Base-by-base conservation (phyloP, 306 rosid genomes). In the Vicia villosa region DNA sequence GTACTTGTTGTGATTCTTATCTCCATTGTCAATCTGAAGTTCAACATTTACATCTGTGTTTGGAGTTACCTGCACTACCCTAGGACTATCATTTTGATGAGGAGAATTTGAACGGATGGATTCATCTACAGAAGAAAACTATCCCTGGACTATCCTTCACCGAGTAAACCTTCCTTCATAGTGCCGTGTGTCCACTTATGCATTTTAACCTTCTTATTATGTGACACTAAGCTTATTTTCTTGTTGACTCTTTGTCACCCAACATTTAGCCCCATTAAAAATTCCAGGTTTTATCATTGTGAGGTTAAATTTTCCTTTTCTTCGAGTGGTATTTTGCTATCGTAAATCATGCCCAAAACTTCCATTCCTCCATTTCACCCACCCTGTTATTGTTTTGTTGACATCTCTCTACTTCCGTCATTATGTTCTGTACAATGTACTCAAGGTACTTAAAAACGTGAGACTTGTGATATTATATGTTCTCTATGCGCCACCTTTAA, bases 401-500 rank as follows among this genome's bases (percentile, higher is more conserved):
- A n/a, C 21, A 2, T 26, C 40, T 28, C 32, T 34, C 10, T 34
- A 34, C 38, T 34, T 34, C 38, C 1, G 5, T 34, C 38, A 34
- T 34, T 34, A 7, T 34, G 38, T 7, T 34, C 38, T 34, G 38
- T 34, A 21, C 36, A 12, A 22, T 54, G 41, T 38, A 57, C 41
- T 14, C 10, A 8, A 8, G 41, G 21, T 57, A 57, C 63, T 57
- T 57, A 34, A 28, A 14, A 14, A 56, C 17, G 3, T 6, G 38
- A 57, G 63, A 28, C 41, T 28, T 28, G 41, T 57, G 63, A 57
- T 57, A 13, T 21, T 56, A n/a, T 57, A 28, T 57, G 40, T 57
- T 28, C 63, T n/a, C 40, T 38, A 57, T 28, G 2, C 7, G 10
- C 28, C 21, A 28, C 40, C 20, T 13, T 17, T 28, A 34, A 34